phyloP scores from a whole-genome alignment of 2,329 filamentous ascomycete genomes.

The Ploettnerulaceae sp. region DNA sequence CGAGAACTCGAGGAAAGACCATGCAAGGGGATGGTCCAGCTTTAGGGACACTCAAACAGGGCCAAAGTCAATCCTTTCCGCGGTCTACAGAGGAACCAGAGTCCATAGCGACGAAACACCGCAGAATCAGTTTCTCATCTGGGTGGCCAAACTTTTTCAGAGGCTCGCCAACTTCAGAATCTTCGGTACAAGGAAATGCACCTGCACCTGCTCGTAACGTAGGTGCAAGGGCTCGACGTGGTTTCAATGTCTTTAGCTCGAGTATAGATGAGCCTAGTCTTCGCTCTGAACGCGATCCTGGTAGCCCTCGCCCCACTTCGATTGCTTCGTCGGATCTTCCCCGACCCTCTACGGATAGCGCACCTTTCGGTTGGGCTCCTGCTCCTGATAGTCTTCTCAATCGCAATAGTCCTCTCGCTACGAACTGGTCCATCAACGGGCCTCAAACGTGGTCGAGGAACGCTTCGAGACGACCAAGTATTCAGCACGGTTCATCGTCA shows the following conservation, averaged over 20 bases:
- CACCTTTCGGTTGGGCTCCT: slow-evolving; percentile 65
- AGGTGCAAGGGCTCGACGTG: slow-evolving; percentile 22
- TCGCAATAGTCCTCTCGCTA: slow-evolving; percentile 45
- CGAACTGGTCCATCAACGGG: slow-evolving; percentile 45
- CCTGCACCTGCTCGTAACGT: slow-evolving; percentile 31
- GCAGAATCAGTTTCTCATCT: slow-evolving; percentile 50
- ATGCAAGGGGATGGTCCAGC: slow-evolving; percentile 56
- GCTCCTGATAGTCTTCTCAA: slow-evolving; percentile 45
- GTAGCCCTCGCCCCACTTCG: slow-evolving; percentile 61
- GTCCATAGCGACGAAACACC: slow-evolving; percentile 44
- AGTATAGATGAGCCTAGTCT: slow-evolving; percentile 41
- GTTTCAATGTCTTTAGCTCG: slow-evolving; percentile 44
- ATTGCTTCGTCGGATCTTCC: slow-evolving; percentile 67
- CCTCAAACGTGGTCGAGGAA: slow-evolving; percentile 65
- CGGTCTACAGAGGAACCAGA: slow-evolving; percentile 53
- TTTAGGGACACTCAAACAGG: slow-evolving; percentile 63
- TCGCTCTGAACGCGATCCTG: slow-evolving; percentile 51
- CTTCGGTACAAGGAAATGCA: slow-evolving; percentile 30
- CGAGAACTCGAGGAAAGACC: slow-evolving; percentile 57
- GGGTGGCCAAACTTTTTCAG: slow-evolving; percentile 45
- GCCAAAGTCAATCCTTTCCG: slow-evolving; percentile 75
- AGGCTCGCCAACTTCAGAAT: slow-evolving; percentile 24
- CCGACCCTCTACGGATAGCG: slow-evolving; percentile 72
- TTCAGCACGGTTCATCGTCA: slow-evolving; percentile 70
- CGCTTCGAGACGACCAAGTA: slow-evolving; percentile 74